A percentile compares a stretch with the other conserved stretches of the same genome.
These are phyloP conservation scores for Pseudogymnoascus sp. DNA, from an alignment of 2,329 filamentous ascomycete species.

Conservation along the genomic window DNA sequence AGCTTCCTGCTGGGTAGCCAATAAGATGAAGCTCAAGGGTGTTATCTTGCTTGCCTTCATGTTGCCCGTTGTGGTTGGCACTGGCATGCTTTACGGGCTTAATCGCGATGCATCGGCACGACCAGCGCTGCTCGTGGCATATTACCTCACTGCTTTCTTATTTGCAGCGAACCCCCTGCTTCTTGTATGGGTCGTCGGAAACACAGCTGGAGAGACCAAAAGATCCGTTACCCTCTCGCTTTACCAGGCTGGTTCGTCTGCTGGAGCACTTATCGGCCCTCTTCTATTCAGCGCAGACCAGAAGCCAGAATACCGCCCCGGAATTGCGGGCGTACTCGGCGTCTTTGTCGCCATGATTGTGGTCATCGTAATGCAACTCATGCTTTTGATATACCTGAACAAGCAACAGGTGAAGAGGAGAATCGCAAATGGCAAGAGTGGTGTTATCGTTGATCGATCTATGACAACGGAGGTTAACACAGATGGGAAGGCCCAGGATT, in stretches of 20 bases:
- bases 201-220: slow-evolving; percentile 61
- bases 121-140: slow-evolving; percentile 47
- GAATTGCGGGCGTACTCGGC: slow-evolving; percentile 47
- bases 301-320: slow-evolving; percentile 50
- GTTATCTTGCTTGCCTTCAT: slow-evolving; percentile 45
- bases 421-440: slow-evolving; percentile 52
- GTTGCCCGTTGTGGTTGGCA: slow-evolving; percentile 53
- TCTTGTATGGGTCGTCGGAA: slow-evolving; percentile 61
- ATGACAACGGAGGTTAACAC: slow-evolving; percentile 39
- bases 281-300: slow-evolving; percentile 52
- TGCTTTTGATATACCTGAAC: slow-evolving; percentile 49
- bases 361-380: slow-evolving; percentile 46
- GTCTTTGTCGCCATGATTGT: slow-evolving; percentile 47
- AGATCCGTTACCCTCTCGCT: slow-evolving; percentile 57
- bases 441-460: slow-evolving; percentile 50
- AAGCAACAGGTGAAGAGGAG: slow-evolving; percentile 46
- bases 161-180: slow-evolving; percentile 60
- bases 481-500: neutral
- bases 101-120: slow-evolving; percentile 38
- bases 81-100: slow-evolving; percentile 49
- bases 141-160: slow-evolving; percentile 59
- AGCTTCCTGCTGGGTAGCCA: slow-evolving; percentile 48
- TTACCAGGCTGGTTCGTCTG: slow-evolving; percentile 54
- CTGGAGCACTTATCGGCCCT: slow-evolving; percentile 61
- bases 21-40: slow-evolving; percentile 50